Evolutionary conservation across 495 filamentous ascomycete genomes (phyloP).

Genomic region (Xylaria cubensis): DNA sequence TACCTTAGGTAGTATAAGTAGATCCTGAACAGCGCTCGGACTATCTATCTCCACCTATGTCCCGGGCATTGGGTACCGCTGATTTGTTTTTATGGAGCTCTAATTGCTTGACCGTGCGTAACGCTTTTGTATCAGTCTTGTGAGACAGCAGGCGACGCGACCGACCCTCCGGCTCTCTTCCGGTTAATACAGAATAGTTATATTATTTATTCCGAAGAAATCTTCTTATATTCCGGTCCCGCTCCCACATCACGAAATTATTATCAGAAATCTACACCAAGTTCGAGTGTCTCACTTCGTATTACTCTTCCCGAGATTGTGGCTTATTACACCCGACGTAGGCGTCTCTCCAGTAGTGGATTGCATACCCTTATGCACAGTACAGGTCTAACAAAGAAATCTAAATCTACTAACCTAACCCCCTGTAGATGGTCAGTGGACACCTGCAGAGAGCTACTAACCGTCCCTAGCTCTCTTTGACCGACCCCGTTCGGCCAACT

Average conservation of each 20-base stretch:
- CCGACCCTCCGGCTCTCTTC: neutral
- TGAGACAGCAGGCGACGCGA: neutral
- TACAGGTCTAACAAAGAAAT: neutral
- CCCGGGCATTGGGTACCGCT: neutral
- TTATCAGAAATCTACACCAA: neutral
- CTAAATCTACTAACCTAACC: neutral
- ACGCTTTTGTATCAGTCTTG: neutral
- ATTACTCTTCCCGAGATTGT: neutral
- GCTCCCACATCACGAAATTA: neutral
- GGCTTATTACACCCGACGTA: neutral
- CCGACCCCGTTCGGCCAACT: conserved; percentile 19
- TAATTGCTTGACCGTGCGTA: conserved; percentile 1
- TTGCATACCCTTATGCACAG: neutral
- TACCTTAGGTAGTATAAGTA: neutral
- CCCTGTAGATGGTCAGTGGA: neutral
- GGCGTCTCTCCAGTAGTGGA: neutral
- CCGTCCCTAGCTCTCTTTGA: conserved; percentile 10
- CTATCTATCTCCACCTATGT: neutral
- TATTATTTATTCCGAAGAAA: neutral
- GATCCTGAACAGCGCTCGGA: conserved; percentile 1
- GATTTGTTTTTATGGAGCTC: neutral
- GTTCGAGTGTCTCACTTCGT: neutral
- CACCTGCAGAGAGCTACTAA: neutral
- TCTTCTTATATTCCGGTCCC: neutral
- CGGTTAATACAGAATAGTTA: neutral